A percentile compares a stretch with the other conserved stretches of the same genome.
Conservation (phyloP, 805 yeast species). For the Komagataella pseudopastoris region DNA sequence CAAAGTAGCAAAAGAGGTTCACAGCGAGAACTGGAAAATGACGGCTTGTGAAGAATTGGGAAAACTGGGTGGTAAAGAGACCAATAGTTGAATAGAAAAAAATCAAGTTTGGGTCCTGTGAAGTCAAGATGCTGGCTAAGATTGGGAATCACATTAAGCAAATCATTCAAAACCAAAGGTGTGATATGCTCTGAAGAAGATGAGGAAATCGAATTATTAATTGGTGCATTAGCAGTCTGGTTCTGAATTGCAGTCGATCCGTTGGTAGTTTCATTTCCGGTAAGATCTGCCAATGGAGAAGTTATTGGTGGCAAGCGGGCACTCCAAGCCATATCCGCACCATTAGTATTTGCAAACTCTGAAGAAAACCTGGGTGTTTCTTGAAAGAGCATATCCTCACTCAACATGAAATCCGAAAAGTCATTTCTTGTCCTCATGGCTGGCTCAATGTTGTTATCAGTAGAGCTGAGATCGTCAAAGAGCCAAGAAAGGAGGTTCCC, state of each 20-base stretch:
- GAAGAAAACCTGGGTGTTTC: not conserved
- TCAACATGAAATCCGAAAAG: not conserved
- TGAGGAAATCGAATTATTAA: not conserved
- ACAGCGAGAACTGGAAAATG: slow-evolving; percentile 33
- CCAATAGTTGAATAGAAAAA: slow-evolving; percentile 33
- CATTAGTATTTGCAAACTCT: not conserved
- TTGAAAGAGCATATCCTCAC: not conserved
- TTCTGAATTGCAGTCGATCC: not conserved
- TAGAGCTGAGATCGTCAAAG: not conserved
- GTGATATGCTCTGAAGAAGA: not conserved
- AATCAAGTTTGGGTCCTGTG: slow-evolving; percentile 13
- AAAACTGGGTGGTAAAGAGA: slow-evolving; percentile 43
- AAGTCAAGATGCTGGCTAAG: slow-evolving; percentile 16
- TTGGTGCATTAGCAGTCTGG: not conserved
- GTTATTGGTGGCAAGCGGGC: not conserved
- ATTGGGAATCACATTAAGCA: slow-evolving; percentile 13
- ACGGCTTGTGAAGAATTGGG: slow-evolving; percentile 44
- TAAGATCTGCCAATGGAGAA: not conserved
- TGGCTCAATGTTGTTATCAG: not conserved
- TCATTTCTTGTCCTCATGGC: not conserved
- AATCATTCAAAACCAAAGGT: slow-evolving; percentile 6
- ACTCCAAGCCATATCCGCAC: not conserved
- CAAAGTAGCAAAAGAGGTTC: slow-evolving; percentile 37
- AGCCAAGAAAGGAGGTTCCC: slow-evolving; percentile 2
- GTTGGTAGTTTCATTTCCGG: slow-evolving; percentile 1